Base-by-base conservation (phyloP, 2,329 filamentous ascomycete species). In the Catunica adiposa region DNA sequence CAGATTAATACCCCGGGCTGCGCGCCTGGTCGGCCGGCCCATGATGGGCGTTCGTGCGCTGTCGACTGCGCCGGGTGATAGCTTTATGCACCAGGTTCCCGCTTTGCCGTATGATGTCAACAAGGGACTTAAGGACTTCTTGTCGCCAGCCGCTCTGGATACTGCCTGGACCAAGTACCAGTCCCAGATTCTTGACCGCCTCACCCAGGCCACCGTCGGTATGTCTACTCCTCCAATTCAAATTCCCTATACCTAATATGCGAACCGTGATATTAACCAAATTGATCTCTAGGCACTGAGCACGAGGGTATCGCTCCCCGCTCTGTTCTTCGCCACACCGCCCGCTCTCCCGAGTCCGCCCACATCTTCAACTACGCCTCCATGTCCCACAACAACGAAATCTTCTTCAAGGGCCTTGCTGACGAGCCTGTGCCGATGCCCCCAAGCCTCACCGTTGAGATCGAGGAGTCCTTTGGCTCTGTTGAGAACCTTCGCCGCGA, bases 321-420 rank as follows among this genome's bases (percentile, higher is more conserved):
- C 68, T 73, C 80, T 50, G 81, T 95, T 65, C 70, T 86, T 65
- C 74, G 90, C 64, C 74, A 80, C 64, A 83, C 83, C 58, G 86
- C 90, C 59, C 87, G 89, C 68, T 79, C 92, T 64, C 84, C 90
- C 47, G 75, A 76, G 62, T 75, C 78, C 60, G 92, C 92, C 44
- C 76, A 83, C 62, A 73, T 84, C 66, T 98, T 98, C 81, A 98
- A 97, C 78, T 80, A 94, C 68, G 92, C 92, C 68, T 94, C 87
- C 63, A 94, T 94, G 86, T 86, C 88, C 56, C 84, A 86, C 76
- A 97, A 97, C 79, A 96, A 81, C 68, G 73, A 81, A 66, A 84
- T 88, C 74, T 90, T 88, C 78, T 89, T 90, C 76, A 67, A 78
- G 62, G 70, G 74, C 64, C 66, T 72, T 60, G 63, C 67, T 55